A percentile compares a stretch with the other conserved stretches of the same genome.
phyloP scores from a whole-genome alignment of 139 green algal genomes.

The Chlamydomonas urium region DNA sequence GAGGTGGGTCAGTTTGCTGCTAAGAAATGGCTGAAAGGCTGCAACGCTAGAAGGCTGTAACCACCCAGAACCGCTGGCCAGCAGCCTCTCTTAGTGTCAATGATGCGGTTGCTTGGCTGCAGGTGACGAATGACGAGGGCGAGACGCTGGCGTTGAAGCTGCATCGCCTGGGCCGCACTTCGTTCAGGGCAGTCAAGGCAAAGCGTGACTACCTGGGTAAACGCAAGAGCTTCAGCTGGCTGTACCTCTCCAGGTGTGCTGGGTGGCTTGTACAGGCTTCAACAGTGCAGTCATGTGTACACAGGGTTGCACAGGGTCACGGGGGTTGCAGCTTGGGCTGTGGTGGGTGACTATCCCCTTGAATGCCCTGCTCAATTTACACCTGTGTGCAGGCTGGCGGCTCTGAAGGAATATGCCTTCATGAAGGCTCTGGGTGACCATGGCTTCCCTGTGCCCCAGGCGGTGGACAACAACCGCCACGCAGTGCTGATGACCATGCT shows the following conservation, averaged over 20 bases:
- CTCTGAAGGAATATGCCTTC: constrained; percentile 95
- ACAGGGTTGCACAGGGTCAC: no score
- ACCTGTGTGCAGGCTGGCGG: constrained; percentile 64
- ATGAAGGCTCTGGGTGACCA: constrained; percentile 90
- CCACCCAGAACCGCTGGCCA: no score
- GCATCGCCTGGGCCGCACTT: constrained; percentile 94
- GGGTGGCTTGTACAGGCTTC: background rate
- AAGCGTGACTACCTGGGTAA: constrained; percentile 95
- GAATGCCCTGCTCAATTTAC: no score
- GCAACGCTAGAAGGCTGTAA: no score
- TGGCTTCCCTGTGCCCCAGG: constrained; percentile 86
- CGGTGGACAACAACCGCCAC: constrained; percentile 92
- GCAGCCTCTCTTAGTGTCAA: no score
- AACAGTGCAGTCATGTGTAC: background rate
- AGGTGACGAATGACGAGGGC: constrained; percentile 63
- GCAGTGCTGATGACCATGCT: constrained; percentile 90
- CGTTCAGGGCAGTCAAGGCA: constrained; percentile 91
- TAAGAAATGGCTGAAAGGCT: no score
- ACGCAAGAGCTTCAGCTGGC: constrained; percentile 73
- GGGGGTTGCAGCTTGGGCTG: no score
- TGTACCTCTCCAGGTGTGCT: constrained; percentile 79
- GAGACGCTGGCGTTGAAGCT: constrained; percentile 89
- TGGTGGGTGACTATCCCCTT: no score
- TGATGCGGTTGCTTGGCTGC: no score
- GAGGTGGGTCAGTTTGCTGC: no score